Evolutionary conservation across 2,329 filamentous ascomycete genomes (phyloP).

Genomic region (Balansia obtecta): DNA sequence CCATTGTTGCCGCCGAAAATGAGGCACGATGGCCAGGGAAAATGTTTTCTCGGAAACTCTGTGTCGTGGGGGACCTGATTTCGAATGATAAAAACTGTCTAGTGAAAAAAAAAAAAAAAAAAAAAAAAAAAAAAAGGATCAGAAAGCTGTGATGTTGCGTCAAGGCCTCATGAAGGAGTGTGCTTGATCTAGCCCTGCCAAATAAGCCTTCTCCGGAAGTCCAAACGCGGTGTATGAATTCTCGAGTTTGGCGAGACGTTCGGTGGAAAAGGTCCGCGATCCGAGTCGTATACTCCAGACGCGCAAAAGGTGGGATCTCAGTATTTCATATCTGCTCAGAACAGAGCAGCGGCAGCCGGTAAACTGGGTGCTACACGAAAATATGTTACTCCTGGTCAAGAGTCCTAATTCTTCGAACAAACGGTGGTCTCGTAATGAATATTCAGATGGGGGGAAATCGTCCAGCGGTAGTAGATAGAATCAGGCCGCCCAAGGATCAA

Average conservation of each 20-base stretch:
- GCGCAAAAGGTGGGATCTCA: not conserved
- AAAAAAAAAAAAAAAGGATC: too few relatives aligned
- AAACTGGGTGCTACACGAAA: not conserved
- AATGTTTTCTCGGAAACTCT: not conserved
- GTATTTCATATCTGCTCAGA: not conserved
- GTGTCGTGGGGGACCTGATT: not conserved
- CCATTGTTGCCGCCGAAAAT: conserved; percentile 17
- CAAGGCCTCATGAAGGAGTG: too few relatives aligned
- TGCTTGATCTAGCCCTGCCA: too few relatives aligned
- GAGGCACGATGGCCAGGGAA: not conserved
- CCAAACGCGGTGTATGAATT: too few relatives aligned
- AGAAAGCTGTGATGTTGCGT: too few relatives aligned
- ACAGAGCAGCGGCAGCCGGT: conserved; percentile 2
- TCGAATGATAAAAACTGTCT: too few relatives aligned
- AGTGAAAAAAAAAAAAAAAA: too few relatives aligned
- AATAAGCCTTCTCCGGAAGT: too few relatives aligned
- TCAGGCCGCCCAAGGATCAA: conserved; percentile 42
- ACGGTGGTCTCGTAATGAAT: not conserved
- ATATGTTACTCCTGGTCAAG: not conserved
- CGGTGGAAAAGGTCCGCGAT: too few relatives aligned
- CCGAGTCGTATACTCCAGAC: too few relatives aligned
- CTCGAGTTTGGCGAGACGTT: too few relatives aligned
- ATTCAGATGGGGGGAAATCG: not conserved
- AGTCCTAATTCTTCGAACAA: not conserved
- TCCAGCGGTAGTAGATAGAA: conserved; percentile 6